A percentile compares a stretch with the other conserved stretches of the same genome.
Evolutionary conservation across 2,329 filamentous ascomycete species (phyloP).

Genomic region (Ceratocystis eucalypticola): DNA sequence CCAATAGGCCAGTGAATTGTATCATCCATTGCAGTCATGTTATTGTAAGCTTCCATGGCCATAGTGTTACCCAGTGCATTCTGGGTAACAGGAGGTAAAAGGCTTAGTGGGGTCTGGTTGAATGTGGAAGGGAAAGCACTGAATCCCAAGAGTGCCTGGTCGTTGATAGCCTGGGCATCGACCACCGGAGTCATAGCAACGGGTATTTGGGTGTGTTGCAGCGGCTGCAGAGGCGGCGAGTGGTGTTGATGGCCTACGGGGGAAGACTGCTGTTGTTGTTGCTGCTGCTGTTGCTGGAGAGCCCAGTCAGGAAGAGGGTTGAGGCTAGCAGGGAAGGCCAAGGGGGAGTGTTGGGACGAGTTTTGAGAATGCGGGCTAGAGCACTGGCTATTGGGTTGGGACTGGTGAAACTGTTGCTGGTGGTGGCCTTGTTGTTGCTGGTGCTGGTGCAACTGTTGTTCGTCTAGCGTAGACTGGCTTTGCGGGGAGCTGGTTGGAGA

Average conservation of each 20-base stretch:
- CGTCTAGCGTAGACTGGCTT: constrained; percentile 30
- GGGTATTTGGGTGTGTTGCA: constrained; percentile 32
- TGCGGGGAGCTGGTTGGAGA: constrained; percentile 34
- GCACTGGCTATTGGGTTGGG: constrained; percentile 30
- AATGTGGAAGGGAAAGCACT: constrained; percentile 39
- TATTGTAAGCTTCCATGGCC: constrained; percentile 49
- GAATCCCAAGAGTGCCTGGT: constrained; percentile 43
- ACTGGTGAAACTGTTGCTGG: constrained; percentile 26
- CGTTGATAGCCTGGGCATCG: constrained; percentile 37
- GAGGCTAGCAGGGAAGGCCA: constrained; percentile 28
- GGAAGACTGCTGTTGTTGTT: constrained; percentile 32
- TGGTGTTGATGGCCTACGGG: constrained; percentile 32
- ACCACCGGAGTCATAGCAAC: constrained; percentile 14
- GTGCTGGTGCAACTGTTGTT: constrained; percentile 17
- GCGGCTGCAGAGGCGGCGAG: constrained; percentile 23
- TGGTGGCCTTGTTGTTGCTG: constrained; percentile 31
- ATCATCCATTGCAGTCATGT: constrained; percentile 44
- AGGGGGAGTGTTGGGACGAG: constrained; percentile 38
- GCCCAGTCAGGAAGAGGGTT: constrained; percentile 46
- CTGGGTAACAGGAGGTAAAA: constrained; percentile 49
- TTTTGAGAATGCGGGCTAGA: constrained; percentile 42
- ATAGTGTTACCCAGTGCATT: constrained; percentile 45
- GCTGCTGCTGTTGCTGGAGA: constrained; percentile 37
- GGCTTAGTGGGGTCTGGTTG: constrained; percentile 45
- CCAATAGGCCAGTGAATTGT: constrained; percentile 48